These are phyloP conservation scores for Iris pallida DNA, from an alignment of 116 monocot species.

Conservation along the genomic window DNA sequence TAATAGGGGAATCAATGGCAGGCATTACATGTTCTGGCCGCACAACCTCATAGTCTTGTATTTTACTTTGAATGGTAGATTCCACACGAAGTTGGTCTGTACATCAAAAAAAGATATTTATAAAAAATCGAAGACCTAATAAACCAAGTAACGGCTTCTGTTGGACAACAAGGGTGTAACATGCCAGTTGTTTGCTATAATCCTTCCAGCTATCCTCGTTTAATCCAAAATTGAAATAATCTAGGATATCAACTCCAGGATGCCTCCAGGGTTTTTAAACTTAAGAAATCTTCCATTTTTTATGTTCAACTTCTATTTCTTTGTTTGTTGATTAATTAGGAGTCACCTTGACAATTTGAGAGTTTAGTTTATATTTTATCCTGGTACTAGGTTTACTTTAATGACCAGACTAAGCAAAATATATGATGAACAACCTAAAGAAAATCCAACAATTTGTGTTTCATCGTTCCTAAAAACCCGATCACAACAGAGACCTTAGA, in stretches of 20 bases:
- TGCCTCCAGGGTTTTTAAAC: constrained; percentile 81
- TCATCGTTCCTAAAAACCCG: constrained; percentile 71
- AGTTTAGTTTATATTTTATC: too few species aligned
- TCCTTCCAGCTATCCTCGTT: constrained; percentile 86
- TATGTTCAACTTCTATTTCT: too few species aligned
- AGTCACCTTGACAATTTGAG: too few species aligned
- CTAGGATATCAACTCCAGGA: constrained; percentile 75
- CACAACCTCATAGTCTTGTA: constrained; percentile 85
- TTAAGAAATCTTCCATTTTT: too few species aligned
- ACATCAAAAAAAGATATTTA: constrained; percentile 6
- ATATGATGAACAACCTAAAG: too few species aligned
- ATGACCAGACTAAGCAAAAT: too few species aligned
- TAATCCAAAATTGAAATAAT: constrained; percentile 88
- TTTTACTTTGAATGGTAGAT: constrained; percentile 91
- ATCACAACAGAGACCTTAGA: constrained; percentile 86
- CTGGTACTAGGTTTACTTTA: too few species aligned
- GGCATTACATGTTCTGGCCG: constrained; percentile 67
- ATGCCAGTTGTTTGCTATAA: constrained; percentile 73
- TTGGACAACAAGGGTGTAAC: constrained; percentile 7
- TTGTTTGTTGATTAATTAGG: too few species aligned
- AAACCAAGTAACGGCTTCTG: neutral
- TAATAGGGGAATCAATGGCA: too few species aligned
- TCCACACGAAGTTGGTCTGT: constrained; percentile 86
- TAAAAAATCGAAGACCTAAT: neutral
- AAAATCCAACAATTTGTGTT: too few species aligned